These are phyloP conservation scores for Aphanomyces stellatus DNA, from an alignment of 352 stramenopile species.

Conservation along the genomic window DNA sequence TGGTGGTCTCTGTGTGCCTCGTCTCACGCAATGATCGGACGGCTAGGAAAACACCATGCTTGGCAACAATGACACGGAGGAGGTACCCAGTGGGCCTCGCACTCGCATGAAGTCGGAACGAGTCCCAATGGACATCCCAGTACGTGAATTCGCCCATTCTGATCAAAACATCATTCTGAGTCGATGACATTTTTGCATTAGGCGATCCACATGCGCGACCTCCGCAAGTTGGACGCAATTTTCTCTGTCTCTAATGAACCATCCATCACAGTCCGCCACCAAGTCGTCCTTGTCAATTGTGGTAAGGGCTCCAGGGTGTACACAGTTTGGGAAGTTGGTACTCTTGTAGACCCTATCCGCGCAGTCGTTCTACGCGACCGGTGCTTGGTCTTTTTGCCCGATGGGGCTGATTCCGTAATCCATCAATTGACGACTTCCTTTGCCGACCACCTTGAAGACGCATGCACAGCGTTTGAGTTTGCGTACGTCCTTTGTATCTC, in stretches of 20 bases:
- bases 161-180: not conserved
- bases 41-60: not conserved
- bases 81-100: not conserved
- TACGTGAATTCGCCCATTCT: not conserved
- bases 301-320: too few species aligned
- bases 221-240: conserved; percentile 32
- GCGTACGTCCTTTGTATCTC: conserved; percentile 20
- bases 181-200: conserved; percentile 6
- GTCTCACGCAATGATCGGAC: not conserved
- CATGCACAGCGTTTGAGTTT: conserved; percentile 27
- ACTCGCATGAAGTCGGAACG: not conserved
- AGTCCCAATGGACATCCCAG: conserved; percentile 2
- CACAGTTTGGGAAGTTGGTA: not conserved
- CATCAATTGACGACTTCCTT: conserved; percentile 35
- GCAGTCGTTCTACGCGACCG: conserved; percentile 35
- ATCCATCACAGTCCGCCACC: conserved; percentile 34
- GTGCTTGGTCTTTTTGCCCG: conserved; percentile 39
- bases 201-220: conserved; percentile 34
- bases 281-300: conserved; percentile 55
- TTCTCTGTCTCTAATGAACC: conserved; percentile 33
- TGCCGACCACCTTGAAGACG: conserved; percentile 24
- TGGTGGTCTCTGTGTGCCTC: not conserved
- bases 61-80: not conserved
- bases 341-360: conserved; percentile 37
- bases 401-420: conserved; percentile 27